Base-by-base conservation (phyloP, 2,329 filamentous ascomycete species). In the Nothomitra cinnamomea region DNA sequence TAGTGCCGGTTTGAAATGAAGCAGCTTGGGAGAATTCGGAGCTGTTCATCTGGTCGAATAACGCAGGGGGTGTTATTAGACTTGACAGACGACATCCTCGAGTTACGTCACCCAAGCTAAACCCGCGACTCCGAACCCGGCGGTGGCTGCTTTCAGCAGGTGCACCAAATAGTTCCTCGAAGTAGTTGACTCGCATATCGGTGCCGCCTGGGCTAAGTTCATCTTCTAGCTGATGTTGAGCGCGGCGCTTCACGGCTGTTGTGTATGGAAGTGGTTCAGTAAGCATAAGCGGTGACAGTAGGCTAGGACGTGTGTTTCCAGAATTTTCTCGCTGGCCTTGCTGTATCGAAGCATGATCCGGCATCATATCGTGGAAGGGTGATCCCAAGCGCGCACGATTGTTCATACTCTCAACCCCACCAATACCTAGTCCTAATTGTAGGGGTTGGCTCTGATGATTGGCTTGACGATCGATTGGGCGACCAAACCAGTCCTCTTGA, bases 81-180 rank as follows among this genome's bases (percentile, higher is more conserved):
- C 72, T 70, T 45, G 76, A 69, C 35, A 80, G 67, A 52, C 73
- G 69, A 65, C 59, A 72, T 52, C 72, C 69, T 25, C 70, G 70
- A 57, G 70, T 70, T 56, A 77, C 72, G 52, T 78, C 75, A 51
- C 78, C 75, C 22, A 77, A 70, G 48, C 77, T 82, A 60, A 79
- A 80, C 53, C 79, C 79, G 43, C 79, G 75, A 59, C 73, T 79
- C 41, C 79, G 74, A 35, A 79, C 72, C 28, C 77, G 73, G 54
- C 75, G 73, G 58, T 77, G 72, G 53, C 74, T 72, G 8, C 70
- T 68, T 56, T 78, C 72, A 25, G 68, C 66, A 40, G 69, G 66
- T 35, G 67, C 66, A 53, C 69, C 67, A 57, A 76, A 72, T 7
- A 75, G 61, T 54, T 73, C 66, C 51, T 70, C 65, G 6, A 72